phyloP scores from a whole-genome alignment of 2,329 filamentous ascomycete species.

The Aspergillus tubingensis region DNA sequence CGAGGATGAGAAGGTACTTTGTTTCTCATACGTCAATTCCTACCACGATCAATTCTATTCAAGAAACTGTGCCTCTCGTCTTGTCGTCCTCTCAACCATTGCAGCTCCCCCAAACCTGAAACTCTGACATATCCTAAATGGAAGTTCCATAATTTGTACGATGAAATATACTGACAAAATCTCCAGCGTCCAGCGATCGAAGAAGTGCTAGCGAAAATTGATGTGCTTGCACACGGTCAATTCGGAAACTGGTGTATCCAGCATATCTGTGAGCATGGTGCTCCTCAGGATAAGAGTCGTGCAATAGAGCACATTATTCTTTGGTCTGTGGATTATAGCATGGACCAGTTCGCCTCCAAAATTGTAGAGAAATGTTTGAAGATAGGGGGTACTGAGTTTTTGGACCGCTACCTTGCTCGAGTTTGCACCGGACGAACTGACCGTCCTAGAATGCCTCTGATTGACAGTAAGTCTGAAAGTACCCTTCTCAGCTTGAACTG shows the following conservation, averaged over 20 bases:
- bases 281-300: conserved; percentile 83
- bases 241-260: conserved; percentile 99
- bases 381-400: conserved; percentile 86
- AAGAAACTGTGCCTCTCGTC: no score
- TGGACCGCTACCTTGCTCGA: conserved; percentile 87
- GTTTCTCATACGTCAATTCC: not conserved
- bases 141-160: no score
- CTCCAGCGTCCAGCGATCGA: conserved; percentile 91
- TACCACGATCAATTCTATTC: not conserved
- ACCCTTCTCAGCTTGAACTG: not conserved
- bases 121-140: no score
- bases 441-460: conserved; percentile 91
- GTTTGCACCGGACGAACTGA: conserved; percentile 90
- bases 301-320: conserved; percentile 94
- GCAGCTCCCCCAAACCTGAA: no score
- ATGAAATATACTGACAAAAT: conserved; percentile 21
- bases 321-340: conserved; percentile 93
- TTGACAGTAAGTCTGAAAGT: conserved; percentile 67
- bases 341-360: conserved; percentile 98
- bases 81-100: not conserved
- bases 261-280: conserved; percentile 96
- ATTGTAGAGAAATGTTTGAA: conserved; percentile 99
- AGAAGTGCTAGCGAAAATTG: conserved; percentile 91
- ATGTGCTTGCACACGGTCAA: conserved; percentile 94
- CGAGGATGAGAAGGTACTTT: conserved; percentile 91